Conservation (phyloP, 2,329 filamentous ascomycete genomes). For the Beauveria brongniartii region DNA sequence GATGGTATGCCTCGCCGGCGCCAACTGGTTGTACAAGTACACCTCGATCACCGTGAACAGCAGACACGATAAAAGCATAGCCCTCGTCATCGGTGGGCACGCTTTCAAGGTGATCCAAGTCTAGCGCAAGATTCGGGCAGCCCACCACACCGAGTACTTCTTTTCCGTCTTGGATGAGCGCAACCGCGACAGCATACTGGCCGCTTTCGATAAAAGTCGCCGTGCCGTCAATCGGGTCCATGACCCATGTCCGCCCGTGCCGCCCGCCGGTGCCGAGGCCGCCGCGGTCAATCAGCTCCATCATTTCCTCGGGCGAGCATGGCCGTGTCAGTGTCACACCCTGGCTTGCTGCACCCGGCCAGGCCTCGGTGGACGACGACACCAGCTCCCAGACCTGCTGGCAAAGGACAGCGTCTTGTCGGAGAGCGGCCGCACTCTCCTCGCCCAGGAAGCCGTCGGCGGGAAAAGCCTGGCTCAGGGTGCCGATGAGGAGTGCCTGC, state of each 20-base stretch:
- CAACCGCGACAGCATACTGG: constrained; percentile 42
- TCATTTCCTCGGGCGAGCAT: constrained; percentile 38
- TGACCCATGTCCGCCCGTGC: constrained; percentile 36
- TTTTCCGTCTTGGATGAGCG: constrained; percentile 34
- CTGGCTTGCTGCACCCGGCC: background rate
- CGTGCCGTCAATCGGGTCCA: constrained; percentile 46
- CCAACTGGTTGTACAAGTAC: background rate
- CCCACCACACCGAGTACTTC: constrained; percentile 37
- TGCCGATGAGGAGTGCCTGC: constrained; percentile 44
- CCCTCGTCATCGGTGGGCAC: background rate
- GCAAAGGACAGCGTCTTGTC: constrained; percentile 34
- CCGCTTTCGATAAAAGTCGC: constrained; percentile 38
- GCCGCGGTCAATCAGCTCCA: constrained; percentile 45
- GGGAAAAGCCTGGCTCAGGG: constrained; percentile 40
- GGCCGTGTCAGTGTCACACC: constrained; percentile 25
- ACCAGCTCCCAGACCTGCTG: constrained; percentile 44
- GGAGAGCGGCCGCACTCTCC: constrained; percentile 40
- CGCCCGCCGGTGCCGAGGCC: constrained; percentile 26
- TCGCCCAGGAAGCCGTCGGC: constrained; percentile 44
- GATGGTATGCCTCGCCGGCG: background rate
- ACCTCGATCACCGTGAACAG: background rate
- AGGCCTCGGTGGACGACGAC: constrained; percentile 16
- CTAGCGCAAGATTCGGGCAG: constrained; percentile 30
- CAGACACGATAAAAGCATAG: background rate
- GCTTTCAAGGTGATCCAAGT: constrained; percentile 13